These are phyloP conservation scores for Stachybotrys chartarum DNA, from an alignment of 2,329 filamentous ascomycete genomes.

Conservation along the genomic window DNA sequence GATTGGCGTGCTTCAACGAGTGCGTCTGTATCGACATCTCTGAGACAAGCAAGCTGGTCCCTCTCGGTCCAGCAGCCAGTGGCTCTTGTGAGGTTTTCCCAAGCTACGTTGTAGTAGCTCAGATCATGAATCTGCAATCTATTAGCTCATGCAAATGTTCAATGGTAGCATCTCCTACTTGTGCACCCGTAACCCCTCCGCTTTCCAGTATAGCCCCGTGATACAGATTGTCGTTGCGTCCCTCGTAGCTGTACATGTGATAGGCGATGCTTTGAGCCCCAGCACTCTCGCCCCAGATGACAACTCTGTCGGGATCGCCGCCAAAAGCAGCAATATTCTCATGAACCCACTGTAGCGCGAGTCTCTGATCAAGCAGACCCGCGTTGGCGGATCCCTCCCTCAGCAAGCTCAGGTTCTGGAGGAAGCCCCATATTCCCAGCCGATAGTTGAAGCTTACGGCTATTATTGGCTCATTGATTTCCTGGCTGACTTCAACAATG, in stretches of 20 bases:
- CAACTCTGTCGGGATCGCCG: conserved; percentile 37
- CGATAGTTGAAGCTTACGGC: conserved; percentile 48
- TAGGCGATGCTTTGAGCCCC: conserved; percentile 32
- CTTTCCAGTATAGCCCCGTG: conserved; percentile 46
- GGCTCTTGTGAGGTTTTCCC: conserved; percentile 16
- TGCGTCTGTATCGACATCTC: conserved; percentile 19
- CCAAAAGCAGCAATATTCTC: conserved; percentile 47
- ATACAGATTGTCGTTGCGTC: conserved; percentile 48
- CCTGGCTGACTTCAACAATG: conserved; percentile 41
- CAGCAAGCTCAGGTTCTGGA: conserved; percentile 36
- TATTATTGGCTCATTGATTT: conserved; percentile 45
- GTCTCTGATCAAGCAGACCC: conserved; percentile 41
- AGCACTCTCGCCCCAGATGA: conserved; percentile 41
- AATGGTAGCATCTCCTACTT: background rate
- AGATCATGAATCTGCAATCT: conserved; percentile 17
- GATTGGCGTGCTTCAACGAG: conserved; percentile 27
- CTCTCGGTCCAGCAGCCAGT: conserved; percentile 22
- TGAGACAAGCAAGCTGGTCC: conserved; percentile 29
- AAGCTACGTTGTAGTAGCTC: conserved; percentile 17
- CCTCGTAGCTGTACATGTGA: conserved; percentile 48
- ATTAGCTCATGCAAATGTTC: background rate
- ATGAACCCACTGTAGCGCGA: conserved; percentile 42
- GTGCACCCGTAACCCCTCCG: conserved; percentile 21
- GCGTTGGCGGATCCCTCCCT: conserved; percentile 37
- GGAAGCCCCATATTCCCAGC: conserved; percentile 45